Evolutionary conservation across 192 early-diverging fungal genomes (phyloP), one percentile per base, ranked within the genome.

Genomic region (Powellomyces hirtus): DNA sequence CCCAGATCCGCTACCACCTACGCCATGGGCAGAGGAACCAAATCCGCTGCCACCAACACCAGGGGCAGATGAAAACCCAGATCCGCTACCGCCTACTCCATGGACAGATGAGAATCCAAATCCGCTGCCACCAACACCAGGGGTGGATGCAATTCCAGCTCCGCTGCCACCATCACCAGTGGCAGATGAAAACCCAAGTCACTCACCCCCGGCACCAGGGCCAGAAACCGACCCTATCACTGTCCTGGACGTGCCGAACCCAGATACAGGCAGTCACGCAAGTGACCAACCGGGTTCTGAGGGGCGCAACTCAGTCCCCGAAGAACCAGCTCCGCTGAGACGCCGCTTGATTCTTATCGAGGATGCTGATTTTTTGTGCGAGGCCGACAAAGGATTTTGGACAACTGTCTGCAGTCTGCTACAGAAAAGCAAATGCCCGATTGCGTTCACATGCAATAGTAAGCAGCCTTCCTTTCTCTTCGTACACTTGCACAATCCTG

Each of bases 381-480:
- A 93, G 35, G 84, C 89, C 27, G 93, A 95, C 66, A 88, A 87
- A 40, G 88, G 89, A 1, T 88, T 93, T 36, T 92, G 91, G 90
- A 67, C 82, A 0, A 87, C 85, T 0, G 80, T 95, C 10, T 79
- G 81, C 57, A 79, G 83, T 40, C 70, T 95, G 33, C 80, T 90
- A 16, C 78, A 85, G 38, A 87, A 82, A 45, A 89, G 87, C 75
- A 88, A 85, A 36, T 79, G 91, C 1, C 93, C 93, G 0, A 91
- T 95, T 27, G 82, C 93, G n/a, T 81, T 95, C 72, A 92, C 89
- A 0, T 92, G 91, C 73, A 89, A 77, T n/a, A 68, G 77, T 75
- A 46, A 53, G 55, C 70, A 27, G 8, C 0, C 53, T 70, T 29
- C 22, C 24, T 0, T 30, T 0, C 46, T 64, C 0, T 4, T 59